A percentile compares a stretch with the other conserved stretches of the same genome.
Evolutionary conservation across 2,329 filamentous ascomycete species (phyloP).

Genomic region (Monosporascus sp.): DNA sequence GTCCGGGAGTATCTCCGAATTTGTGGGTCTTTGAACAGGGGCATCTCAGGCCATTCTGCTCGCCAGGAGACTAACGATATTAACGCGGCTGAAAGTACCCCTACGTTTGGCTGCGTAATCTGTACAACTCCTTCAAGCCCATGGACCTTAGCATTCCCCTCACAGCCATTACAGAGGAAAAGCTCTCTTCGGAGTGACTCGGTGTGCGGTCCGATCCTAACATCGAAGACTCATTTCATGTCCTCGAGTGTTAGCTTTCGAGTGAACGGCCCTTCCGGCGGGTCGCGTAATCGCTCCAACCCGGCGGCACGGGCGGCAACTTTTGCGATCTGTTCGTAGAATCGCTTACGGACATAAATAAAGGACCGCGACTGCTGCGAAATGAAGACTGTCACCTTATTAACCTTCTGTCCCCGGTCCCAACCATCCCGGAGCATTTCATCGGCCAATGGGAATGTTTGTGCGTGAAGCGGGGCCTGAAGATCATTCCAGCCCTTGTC

Average conservation of each 20-base stretch:
- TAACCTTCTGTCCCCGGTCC: slow-evolving; percentile 58
- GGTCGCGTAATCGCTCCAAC: slow-evolving; percentile 39
- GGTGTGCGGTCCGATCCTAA: slow-evolving; percentile 66
- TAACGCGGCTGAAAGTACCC: slow-evolving; percentile 61
- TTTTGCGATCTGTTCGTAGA: slow-evolving; percentile 56
- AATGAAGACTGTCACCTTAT: slow-evolving; percentile 57
- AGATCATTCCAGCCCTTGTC: slow-evolving; percentile 67
- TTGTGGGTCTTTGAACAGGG: slow-evolving; percentile 64
- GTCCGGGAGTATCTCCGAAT: slow-evolving; percentile 17
- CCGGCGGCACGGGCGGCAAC: slow-evolving; percentile 42
- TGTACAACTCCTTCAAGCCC: slow-evolving; percentile 76
- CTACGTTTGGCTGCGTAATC: slow-evolving; percentile 80
- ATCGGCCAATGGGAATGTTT: slow-evolving; percentile 62
- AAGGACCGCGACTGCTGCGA: slow-evolving; percentile 68
- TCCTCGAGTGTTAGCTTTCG: slow-evolving; percentile 70
- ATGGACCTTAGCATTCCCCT: slow-evolving; percentile 60
- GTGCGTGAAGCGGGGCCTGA: slow-evolving; percentile 62
- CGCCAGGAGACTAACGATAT: slow-evolving; percentile 74
- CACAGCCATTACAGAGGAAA: slow-evolving; percentile 70
- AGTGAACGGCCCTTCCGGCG: slow-evolving; percentile 48
- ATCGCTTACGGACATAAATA: slow-evolving; percentile 60
- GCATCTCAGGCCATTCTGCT: slow-evolving; percentile 70
- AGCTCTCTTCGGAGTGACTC: slow-evolving; percentile 64
- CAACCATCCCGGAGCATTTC: slow-evolving; percentile 63
- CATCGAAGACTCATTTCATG: slow-evolving; percentile 81